Evolutionary conservation across 2,329 filamentous ascomycete species (phyloP).

Genomic region (Fusarium praegraminearum): DNA sequence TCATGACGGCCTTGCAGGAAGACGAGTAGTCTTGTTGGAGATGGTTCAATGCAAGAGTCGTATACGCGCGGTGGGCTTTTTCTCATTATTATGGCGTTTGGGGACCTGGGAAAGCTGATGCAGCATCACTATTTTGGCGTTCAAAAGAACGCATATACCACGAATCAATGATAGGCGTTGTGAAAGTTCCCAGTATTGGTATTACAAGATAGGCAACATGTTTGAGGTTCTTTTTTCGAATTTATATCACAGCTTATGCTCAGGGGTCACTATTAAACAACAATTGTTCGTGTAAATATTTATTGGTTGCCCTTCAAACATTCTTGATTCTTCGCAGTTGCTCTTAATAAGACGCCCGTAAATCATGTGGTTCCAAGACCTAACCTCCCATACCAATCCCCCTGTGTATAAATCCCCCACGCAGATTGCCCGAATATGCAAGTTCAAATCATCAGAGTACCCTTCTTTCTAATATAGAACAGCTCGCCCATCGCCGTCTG

Average conservation of each 20-base stretch:
- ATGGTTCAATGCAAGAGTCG: background rate
- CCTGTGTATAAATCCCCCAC: background rate
- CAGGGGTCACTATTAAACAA: background rate
- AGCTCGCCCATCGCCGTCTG: background rate
- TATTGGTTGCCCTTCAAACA: slow-evolving; percentile 5
- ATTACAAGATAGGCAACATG: slow-evolving; percentile 1
- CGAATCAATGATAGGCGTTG: slow-evolving; percentile 25
- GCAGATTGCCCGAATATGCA: background rate
- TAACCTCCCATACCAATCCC: background rate
- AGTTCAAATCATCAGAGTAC: background rate
- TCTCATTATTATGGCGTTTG: slow-evolving; percentile 27
- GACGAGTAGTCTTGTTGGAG: slow-evolving; percentile 43
- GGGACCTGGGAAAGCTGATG: background rate
- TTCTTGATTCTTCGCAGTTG: slow-evolving; percentile 20
- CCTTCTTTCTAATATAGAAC: background rate
- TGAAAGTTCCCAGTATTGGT: slow-evolving; percentile 2
- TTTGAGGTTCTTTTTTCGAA: slow-evolving; percentile 10
- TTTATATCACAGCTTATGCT: background rate
- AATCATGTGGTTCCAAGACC: slow-evolving; percentile 1
- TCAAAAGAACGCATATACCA: slow-evolving; percentile 28
- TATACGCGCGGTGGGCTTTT: background rate
- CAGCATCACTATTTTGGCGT: slow-evolving; percentile 25
- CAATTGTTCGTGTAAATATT: background rate
- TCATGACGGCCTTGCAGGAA: slow-evolving; percentile 64
- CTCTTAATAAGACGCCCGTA: slow-evolving; percentile 9